A percentile compares a stretch with the other conserved stretches of the same genome.
Evolutionary conservation across 257 asterid species (phyloP).

Genomic region (Solanum habrochaites): DNA sequence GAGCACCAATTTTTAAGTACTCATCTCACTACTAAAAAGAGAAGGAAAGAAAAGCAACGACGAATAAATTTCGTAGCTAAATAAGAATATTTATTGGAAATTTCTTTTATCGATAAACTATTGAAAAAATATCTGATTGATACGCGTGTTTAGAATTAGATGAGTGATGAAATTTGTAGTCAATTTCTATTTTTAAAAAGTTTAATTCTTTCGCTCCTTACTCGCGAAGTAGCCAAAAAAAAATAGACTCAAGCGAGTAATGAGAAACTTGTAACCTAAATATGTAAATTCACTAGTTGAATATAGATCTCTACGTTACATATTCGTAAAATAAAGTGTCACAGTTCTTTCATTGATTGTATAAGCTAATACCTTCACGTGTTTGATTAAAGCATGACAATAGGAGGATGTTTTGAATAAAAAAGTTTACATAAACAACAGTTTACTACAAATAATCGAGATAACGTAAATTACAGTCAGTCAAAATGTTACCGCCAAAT

Average conservation of each 20-base stretch:
- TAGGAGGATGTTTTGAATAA: not conserved
- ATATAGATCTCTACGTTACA: too few species aligned
- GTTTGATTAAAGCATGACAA: too few species aligned
- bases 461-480: not conserved
- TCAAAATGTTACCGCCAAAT: too few species aligned
- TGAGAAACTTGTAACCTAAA: too few species aligned
- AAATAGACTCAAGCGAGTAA: too few species aligned
- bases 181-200: not conserved
- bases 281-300: too few species aligned
- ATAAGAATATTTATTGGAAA: not conserved
- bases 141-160: not conserved
- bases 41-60: not conserved
- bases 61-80: not conserved
- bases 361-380: too few species aligned
- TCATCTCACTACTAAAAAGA: not conserved
- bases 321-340: too few species aligned
- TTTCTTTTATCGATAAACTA: not conserved
- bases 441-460: not conserved
- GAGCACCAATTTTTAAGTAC: too few species aligned
- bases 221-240: too few species aligned
- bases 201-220: too few species aligned
- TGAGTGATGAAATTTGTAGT: not conserved
- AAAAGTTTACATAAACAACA: rapidly evolving
- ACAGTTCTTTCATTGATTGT: too few species aligned
- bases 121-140: not conserved